Evolutionary conservation across 805 yeast genomes (phyloP).

Genomic region (Candida ascalaphidarum): DNA sequence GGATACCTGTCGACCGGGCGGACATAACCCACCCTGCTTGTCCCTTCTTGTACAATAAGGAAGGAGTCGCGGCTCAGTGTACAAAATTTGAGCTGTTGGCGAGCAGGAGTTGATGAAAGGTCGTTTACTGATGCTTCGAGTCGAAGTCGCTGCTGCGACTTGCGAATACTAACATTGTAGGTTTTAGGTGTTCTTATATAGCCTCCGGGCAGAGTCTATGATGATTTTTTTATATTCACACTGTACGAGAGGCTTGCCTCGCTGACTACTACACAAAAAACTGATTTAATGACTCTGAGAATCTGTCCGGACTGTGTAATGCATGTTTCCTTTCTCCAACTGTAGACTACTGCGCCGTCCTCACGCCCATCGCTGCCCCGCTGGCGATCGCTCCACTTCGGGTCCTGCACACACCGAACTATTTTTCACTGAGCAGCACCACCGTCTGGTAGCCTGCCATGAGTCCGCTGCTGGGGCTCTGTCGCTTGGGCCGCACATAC

Average conservation of each 20-base stretch:
- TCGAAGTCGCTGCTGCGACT: neutral
- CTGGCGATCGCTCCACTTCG: neutral
- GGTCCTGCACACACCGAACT: too few relatives aligned
- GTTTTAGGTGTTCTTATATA: constrained; percentile 12
- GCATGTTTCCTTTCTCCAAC: neutral
- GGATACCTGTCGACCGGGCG: constrained; percentile 45
- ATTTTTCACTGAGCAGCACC: too few relatives aligned
- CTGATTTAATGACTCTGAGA: constrained; percentile 44
- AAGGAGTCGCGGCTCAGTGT: constrained; percentile 47
- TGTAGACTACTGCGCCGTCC: neutral
- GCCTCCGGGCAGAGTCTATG: constrained; percentile 19
- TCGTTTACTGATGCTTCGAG: constrained; percentile 25
- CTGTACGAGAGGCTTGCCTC: constrained; percentile 35
- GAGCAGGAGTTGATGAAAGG: constrained; percentile 44
- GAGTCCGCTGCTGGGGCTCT: too few relatives aligned
- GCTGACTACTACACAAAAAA: constrained; percentile 29
- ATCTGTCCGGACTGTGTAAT: constrained; percentile 1
- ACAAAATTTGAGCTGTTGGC: constrained; percentile 41
- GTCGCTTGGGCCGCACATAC: too few relatives aligned
- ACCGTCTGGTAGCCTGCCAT: too few relatives aligned
- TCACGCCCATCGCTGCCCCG: neutral
- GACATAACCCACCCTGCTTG: constrained; percentile 29
- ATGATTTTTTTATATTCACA: constrained; percentile 44
- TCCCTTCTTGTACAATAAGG: constrained; percentile 35
- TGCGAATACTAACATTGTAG: constrained; percentile 7